Conservation (phyloP, 2,329 filamentous ascomycete species). For the Colletotrichum eremochloae region DNA sequence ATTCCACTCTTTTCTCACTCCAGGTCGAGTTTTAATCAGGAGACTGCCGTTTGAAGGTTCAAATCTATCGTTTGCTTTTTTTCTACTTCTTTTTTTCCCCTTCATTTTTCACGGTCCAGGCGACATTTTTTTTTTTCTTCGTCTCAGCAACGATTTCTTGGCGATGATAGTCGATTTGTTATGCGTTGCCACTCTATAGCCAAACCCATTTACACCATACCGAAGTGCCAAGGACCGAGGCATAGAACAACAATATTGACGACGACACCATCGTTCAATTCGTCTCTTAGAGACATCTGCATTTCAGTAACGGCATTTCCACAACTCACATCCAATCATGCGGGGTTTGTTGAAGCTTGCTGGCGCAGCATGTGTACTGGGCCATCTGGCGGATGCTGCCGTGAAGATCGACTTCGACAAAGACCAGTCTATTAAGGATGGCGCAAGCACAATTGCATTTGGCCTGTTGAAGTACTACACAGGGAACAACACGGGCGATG, state of each 20-base stretch:
- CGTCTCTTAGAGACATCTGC: neutral
- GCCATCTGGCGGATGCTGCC: conserved; percentile 29
- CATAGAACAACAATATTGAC: neutral
- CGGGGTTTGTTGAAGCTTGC: conserved; percentile 28
- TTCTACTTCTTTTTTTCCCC: neutral
- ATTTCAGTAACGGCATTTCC: neutral
- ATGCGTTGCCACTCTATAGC: conserved; percentile 15
- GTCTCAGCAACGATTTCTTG: neutral
- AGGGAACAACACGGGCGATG: conserved; percentile 71
- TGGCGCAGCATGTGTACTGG: conserved; percentile 35
- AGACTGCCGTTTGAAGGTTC: neutral
- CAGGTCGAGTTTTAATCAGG: conserved; percentile 27
- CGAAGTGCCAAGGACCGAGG: neutral
- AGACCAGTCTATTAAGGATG: conserved; percentile 53
- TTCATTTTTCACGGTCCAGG: conserved; percentile 21
- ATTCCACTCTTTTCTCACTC: conserved; percentile 40
- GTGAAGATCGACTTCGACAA: conserved; percentile 31
- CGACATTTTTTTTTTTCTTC: conserved; percentile 8
- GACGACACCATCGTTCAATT: conserved; percentile 6
- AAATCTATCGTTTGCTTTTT: neutral
- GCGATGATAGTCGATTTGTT: conserved; percentile 2
- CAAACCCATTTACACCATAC: neutral
- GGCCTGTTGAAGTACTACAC: conserved; percentile 57
- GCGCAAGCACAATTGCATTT: conserved; percentile 54
- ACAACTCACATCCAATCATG: conserved; percentile 9